Percentiles rank a stretch among this genome's conserved stretches.
These are phyloP conservation scores for Zygotorulaspora chibaensis DNA, from an alignment of 805 yeast genomes.

Conservation along the genomic window DNA sequence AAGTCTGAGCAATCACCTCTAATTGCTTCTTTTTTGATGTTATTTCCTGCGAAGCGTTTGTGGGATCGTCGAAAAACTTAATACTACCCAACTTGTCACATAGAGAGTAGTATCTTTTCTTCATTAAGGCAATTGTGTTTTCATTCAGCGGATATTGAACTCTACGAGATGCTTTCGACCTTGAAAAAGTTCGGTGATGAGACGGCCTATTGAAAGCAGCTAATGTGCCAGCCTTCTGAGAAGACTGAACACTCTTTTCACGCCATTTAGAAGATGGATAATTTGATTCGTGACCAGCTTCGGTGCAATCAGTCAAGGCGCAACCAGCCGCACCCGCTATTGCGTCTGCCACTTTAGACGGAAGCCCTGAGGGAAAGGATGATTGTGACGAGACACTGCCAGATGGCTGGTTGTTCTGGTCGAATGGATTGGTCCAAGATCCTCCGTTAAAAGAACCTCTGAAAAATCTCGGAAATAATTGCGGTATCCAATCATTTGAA, in stretches of 20 bases:
- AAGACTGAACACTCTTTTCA: neutral
- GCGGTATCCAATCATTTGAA: conserved; percentile 44
- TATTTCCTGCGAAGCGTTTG: conserved; percentile 12
- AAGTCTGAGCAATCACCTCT: conserved; percentile 30
- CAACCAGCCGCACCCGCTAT: conserved; percentile 23
- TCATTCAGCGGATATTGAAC: conserved; percentile 27
- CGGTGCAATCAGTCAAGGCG: conserved; percentile 2
- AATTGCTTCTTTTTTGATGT: conserved; percentile 17
- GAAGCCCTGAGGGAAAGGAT: conserved; percentile 9
- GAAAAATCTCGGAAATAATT: conserved; percentile 64
- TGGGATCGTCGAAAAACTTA: conserved; percentile 10
- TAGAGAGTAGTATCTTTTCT: conserved; percentile 20
- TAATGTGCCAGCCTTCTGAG: conserved; percentile 1
- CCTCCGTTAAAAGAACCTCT: conserved; percentile 69
- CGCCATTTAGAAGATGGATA: neutral
- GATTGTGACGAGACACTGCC: neutral
- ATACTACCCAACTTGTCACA: conserved; percentile 21
- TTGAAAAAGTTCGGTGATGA: conserved; percentile 18
- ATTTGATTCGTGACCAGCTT: conserved; percentile 1
- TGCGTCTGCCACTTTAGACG: conserved; percentile 24
- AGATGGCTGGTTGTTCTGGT: conserved; percentile 21
- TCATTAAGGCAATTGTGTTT: conserved; percentile 25
- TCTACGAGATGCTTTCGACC: conserved; percentile 19
- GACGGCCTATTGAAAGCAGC: conserved; percentile 13
- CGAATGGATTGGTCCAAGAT: conserved; percentile 71